phyloP scores from a whole-genome alignment of 202 grass and related monocot genomes.

The Saccharum hybrid region DNA sequence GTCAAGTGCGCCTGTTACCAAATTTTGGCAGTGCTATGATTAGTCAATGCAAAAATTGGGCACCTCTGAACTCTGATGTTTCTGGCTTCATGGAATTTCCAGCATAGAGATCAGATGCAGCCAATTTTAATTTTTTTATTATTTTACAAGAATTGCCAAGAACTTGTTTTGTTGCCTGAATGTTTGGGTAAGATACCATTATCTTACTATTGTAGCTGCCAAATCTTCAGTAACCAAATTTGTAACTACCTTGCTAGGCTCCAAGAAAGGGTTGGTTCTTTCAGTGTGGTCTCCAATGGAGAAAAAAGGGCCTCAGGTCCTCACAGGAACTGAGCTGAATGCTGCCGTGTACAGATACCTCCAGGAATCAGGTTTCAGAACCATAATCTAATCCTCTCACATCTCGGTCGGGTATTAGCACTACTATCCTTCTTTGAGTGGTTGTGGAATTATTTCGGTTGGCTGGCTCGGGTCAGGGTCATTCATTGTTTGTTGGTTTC shows the following conservation, averaged over 20 bases:
- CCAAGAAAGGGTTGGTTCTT: not conserved
- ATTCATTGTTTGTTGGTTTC: not conserved
- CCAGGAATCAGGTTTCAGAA: conserved; percentile 20
- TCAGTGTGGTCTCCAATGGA: not conserved
- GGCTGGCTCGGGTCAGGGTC: not conserved
- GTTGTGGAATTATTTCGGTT: not conserved
- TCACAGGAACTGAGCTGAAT: conserved; percentile 22
- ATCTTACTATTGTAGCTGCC: not conserved
- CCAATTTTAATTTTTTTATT: not conserved
- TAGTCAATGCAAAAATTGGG: not conserved
- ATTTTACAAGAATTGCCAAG: not conserved
- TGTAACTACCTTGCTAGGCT: not conserved
- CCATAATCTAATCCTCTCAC: not conserved
- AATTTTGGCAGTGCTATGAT: not conserved
- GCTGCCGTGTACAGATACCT: conserved; percentile 30
- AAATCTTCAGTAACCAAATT: not conserved
- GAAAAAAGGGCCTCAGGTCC: not conserved
- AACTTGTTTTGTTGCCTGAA: not conserved
- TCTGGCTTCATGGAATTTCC: too few species aligned
- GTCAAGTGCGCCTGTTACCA: not conserved
- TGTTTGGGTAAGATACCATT: not conserved
- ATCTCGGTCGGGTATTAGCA: not conserved
- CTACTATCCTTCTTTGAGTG: too few species aligned
- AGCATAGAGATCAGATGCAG: too few species aligned
- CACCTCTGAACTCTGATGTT: too few species aligned